Conservation (phyloP, 139 green algal species). For the Haematococcus sp. region DNA sequence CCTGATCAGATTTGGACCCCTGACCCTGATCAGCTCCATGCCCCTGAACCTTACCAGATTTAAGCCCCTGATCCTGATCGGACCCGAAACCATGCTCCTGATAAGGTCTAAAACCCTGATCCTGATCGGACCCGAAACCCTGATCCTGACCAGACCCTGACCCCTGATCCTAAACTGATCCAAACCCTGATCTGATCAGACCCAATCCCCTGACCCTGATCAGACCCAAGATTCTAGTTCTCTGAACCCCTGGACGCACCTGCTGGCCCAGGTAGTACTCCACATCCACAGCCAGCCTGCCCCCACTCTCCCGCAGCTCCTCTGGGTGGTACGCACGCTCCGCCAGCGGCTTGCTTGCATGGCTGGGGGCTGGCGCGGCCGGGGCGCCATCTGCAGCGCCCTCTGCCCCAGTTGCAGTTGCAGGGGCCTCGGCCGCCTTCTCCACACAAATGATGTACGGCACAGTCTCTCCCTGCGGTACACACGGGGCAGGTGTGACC, state of each 20-base stretch:
- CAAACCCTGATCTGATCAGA: too few relatives aligned
- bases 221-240: too few relatives aligned
- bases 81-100: too few relatives aligned
- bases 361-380: not conserved
- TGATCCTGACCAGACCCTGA: too few relatives aligned
- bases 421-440: not conserved
- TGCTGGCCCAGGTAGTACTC: constrained; percentile 86
- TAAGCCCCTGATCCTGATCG: too few relatives aligned
- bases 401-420: not conserved
- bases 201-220: too few relatives aligned
- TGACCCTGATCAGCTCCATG: too few relatives aligned
- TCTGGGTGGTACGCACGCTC: constrained; percentile 90
- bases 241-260: constrained; percentile 12
- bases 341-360: constrained; percentile 54
- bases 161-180: too few relatives aligned
- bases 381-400: not conserved
- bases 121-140: too few relatives aligned
- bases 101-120: too few relatives aligned
- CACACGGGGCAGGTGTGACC: not conserved
- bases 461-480: constrained; percentile 83
- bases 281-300: constrained; percentile 66
- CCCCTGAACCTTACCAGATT: too few relatives aligned
- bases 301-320: constrained; percentile 70
- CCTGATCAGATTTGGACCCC: too few relatives aligned
- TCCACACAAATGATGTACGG: constrained; percentile 94